These are phyloP conservation scores for Patellaria atrata DNA, from an alignment of 495 filamentous ascomycete species.

Conservation along the genomic window DNA sequence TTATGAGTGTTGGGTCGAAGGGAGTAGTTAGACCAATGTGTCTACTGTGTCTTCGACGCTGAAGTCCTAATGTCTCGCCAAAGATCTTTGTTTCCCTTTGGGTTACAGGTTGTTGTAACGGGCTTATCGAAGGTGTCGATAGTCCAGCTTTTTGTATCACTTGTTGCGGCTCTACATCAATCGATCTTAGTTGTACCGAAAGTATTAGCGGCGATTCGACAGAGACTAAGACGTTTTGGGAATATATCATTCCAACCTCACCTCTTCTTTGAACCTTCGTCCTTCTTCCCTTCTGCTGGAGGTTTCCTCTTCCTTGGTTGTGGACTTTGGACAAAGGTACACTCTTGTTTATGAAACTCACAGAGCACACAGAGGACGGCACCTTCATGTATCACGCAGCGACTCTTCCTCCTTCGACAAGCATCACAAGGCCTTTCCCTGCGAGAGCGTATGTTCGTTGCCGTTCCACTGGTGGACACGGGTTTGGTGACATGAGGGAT, in stretches of 20 bases:
- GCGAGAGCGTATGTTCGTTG: slow-evolving; percentile 22
- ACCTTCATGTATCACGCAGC: slow-evolving; percentile 89
- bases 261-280: slow-evolving; percentile 22
- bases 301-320: slow-evolving; percentile 38
- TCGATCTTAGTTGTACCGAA: slow-evolving; percentile 45
- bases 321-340: slow-evolving; percentile 33
- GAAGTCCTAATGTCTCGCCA: slow-evolving; percentile 28
- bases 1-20: slow-evolving; percentile 58
- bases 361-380: slow-evolving; percentile 49
- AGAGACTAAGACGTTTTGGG: slow-evolving; percentile 1
- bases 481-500: slow-evolving; percentile 22
- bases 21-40: slow-evolving; percentile 41
- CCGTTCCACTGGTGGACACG: slow-evolving; percentile 11
- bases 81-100: slow-evolving; percentile 14
- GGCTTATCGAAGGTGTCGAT: slow-evolving; percentile 21
- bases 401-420: slow-evolving; percentile 70
- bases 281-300: slow-evolving; percentile 19
- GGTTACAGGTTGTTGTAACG: slow-evolving; percentile 9
- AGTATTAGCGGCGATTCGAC: slow-evolving; percentile 12
- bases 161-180: slow-evolving; percentile 22
- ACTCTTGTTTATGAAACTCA: slow-evolving; percentile 35
- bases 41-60: slow-evolving; percentile 27
- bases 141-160: too few relatives aligned
- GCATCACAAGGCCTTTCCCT: slow-evolving; percentile 41
- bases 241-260: slow-evolving; percentile 5